These are phyloP conservation scores for Sporothrix curviconia DNA, from an alignment of 2,329 filamentous ascomycete genomes.

Conservation along the genomic window DNA sequence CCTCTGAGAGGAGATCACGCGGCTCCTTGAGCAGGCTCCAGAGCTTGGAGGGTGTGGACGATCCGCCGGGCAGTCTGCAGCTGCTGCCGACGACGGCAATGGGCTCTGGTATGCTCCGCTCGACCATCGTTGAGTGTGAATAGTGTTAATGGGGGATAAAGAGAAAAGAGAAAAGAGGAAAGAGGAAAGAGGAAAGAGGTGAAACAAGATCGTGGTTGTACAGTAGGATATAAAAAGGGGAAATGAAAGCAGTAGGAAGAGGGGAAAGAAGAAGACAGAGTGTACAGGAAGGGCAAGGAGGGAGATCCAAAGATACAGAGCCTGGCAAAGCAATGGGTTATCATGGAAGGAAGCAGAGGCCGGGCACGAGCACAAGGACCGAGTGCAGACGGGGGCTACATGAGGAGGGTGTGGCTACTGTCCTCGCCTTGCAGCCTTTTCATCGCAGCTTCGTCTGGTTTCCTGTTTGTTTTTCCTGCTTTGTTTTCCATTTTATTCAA, in stretches of 20 bases:
- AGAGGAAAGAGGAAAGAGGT: not conserved
- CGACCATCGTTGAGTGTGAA: not conserved
- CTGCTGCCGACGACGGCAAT: conserved; percentile 19
- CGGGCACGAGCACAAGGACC: too few species aligned
- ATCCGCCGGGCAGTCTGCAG: conserved; percentile 17
- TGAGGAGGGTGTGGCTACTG: too few species aligned
- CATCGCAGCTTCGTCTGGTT: too few species aligned
- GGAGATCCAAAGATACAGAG: too few species aligned
- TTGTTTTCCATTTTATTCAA: too few species aligned
- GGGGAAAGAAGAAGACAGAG: not conserved
- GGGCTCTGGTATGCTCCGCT: conserved; percentile 12
- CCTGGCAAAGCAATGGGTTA: too few species aligned
- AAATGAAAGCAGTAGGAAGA: not conserved
- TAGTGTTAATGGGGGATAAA: not conserved
- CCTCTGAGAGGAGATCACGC: conserved; percentile 2
- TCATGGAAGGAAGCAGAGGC: too few species aligned
- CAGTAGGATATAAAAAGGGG: not conserved
- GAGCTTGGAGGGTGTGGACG: conserved; percentile 15
- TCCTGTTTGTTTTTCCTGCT: too few species aligned
- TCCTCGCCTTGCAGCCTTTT: too few species aligned
- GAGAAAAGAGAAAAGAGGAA: not conserved
- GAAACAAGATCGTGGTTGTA: too few species aligned
- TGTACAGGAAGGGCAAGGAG: not conserved
- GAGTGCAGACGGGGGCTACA: too few species aligned
- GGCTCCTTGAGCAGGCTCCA: conserved; percentile 16